phyloP scores from a whole-genome alignment of 768 basidiomycete species.

The Polyporus arcularius region DNA sequence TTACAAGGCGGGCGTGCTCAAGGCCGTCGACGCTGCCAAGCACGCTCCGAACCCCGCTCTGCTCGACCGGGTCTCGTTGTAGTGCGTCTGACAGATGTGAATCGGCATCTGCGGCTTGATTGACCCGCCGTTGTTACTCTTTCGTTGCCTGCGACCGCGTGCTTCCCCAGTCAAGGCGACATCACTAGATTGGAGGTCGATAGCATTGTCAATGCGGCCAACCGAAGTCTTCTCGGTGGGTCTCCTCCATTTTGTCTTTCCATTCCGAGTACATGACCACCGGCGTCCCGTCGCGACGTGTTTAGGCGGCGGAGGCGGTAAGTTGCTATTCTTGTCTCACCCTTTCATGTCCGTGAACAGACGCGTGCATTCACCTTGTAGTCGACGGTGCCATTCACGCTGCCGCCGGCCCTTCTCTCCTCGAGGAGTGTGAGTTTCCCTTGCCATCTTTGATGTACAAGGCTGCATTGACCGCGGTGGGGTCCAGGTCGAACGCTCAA shows the following conservation, averaged over 20 bases:
- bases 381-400: slow-evolving; percentile 84
- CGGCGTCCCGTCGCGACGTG: background rate
- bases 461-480: background rate
- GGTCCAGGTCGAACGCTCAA: slow-evolving; percentile 58
- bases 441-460: background rate
- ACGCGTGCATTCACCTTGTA: slow-evolving; percentile 27
- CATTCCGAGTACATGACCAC: slow-evolving; percentile 4
- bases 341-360: background rate
- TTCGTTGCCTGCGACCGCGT: background rate
- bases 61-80: slow-evolving; percentile 65
- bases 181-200: slow-evolving; percentile 74
- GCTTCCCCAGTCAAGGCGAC: slow-evolving; percentile 65
- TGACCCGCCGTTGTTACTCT: slow-evolving; percentile 9
- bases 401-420: slow-evolving; percentile 66
- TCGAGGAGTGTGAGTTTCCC: slow-evolving; percentile 63
- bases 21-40: slow-evolving; percentile 34
- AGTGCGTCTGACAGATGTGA: slow-evolving; percentile 44
- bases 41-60: slow-evolving; percentile 40
- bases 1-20: slow-evolving; percentile 46
- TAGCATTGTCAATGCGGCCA: slow-evolving; percentile 83
- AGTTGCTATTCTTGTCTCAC: slow-evolving; percentile 20
- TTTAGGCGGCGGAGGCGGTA: slow-evolving; percentile 78
- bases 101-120: background rate
- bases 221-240: slow-evolving; percentile 66
- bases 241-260: slow-evolving; percentile 4